Evolutionary conservation across 257 asterid species (phyloP).

Genomic region (Verbascum thapsus): DNA sequence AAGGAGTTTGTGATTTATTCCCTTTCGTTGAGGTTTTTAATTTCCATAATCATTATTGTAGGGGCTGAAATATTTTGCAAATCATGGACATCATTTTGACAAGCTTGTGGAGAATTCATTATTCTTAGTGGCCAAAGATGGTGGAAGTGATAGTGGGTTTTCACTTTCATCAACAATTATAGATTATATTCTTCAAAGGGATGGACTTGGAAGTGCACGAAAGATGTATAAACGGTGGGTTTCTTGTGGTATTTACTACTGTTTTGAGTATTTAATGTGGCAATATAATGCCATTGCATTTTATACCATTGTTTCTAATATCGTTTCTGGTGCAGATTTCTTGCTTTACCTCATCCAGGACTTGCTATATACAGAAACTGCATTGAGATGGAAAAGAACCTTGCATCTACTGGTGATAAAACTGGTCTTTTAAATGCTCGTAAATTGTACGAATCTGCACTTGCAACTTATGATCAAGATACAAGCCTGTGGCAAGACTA

Average conservation of each 20-base stretch:
- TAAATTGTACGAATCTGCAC: slow-evolving; percentile 77
- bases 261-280: slow-evolving; percentile 14
- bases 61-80: slow-evolving; percentile 80
- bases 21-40: background rate
- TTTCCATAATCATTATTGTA: slow-evolving; percentile 35
- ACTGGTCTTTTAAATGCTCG: slow-evolving; percentile 64
- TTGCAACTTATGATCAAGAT: slow-evolving; percentile 73
- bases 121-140: slow-evolving; percentile 53
- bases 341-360: slow-evolving; percentile 89
- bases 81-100: slow-evolving; percentile 61
- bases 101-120: slow-evolving; percentile 72
- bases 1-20: background rate
- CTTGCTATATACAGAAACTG: slow-evolving; percentile 58
- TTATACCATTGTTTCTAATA: slow-evolving; percentile 24
- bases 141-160: slow-evolving; percentile 83
- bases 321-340: slow-evolving; percentile 54
- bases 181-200: slow-evolving; percentile 59
- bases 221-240: slow-evolving; percentile 73
- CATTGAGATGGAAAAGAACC: slow-evolving; percentile 75
- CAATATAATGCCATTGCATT: slow-evolving; percentile 1
- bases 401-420: slow-evolving; percentile 66
- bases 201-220: slow-evolving; percentile 74
- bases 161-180: slow-evolving; percentile 71
- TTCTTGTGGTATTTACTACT: background rate
- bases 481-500: slow-evolving; percentile 76